Base-by-base conservation (phyloP, 257 asterid genomes). In the Fraxinus americana region DNA sequence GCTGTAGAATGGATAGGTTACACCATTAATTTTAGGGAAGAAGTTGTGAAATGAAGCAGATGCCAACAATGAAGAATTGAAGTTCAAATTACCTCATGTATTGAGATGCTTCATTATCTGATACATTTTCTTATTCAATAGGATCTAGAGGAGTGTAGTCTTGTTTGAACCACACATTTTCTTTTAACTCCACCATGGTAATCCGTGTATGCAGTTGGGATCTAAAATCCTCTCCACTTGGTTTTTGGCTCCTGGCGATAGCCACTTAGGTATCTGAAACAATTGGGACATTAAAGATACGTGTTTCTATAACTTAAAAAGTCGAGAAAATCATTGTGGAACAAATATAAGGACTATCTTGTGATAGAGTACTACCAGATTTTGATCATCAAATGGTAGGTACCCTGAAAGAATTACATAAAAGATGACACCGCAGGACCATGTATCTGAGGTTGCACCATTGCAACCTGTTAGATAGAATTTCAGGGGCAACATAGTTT, bases 371-470 rank as follows among this genome's bases (percentile, higher is more conserved):
- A 91, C 99, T 25, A 97, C 97, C 27, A 93, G 92, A 86, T 95
- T 95, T 75, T 94, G 88, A 76, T 95, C 99, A 79, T 95, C 98
- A 75, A 95, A 95, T 30, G 99, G 98, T 77, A 95, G 97, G 87
- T 89, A n/a, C n/a, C n/a, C n/a, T n/a, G n/a, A n/a, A n/a, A n/a
- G n/a, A n/a, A n/a, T n/a, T n/a, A n/a, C n/a, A n/a, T n/a, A n/a
- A n/a, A n/a, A n/a, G n/a, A n/a, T n/a, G n/a, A n/a, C n/a, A n/a
- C n/a, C n/a, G n/a, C n/a, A n/a, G n/a, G n/a, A n/a, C n/a, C n/a
- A n/a, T n/a, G n/a, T n/a, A n/a, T n/a, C n/a, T n/a, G n/a, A n/a
- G n/a, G n/a, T n/a, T n/a, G n/a, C n/a, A n/a, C n/a, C n/a, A n/a
- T n/a, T n/a, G n/a, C n/a, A n/a, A n/a, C n/a, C n/a, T n/a, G n/a